A percentile compares a stretch with the other conserved stretches of the same genome.
These are phyloP conservation scores for Umbelopsis sp. DNA, from an alignment of 192 early-diverging fungal species.

Conservation along the genomic window DNA sequence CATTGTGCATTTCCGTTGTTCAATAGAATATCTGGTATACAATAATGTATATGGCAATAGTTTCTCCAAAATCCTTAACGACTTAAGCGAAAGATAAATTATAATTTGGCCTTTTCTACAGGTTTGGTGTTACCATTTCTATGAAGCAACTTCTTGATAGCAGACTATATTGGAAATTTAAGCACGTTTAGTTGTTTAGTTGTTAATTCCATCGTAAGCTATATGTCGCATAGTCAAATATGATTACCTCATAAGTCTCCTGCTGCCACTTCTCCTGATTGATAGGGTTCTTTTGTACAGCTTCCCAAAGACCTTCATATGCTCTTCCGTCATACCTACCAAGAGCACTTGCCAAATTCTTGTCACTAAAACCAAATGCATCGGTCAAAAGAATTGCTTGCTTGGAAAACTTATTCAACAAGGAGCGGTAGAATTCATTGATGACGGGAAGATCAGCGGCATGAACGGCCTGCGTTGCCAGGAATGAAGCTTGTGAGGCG, in stretches of 20 bases:
- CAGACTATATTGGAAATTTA: conserved; percentile 12
- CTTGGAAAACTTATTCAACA: conserved; percentile 55
- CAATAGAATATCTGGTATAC: too few relatives aligned
- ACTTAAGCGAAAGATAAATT: not conserved
- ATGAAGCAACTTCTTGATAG: conserved; percentile 23
- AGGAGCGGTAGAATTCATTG: conserved; percentile 15
- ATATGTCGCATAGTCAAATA: not conserved
- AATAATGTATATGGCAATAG: too few relatives aligned
- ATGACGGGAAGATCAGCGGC: conserved; percentile 40
- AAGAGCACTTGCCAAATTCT: conserved; percentile 67
- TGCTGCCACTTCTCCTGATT: conserved; percentile 23
- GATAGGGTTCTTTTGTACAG: conserved; percentile 35
- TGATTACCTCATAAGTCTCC: conserved; percentile 26
- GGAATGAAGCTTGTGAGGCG: conserved; percentile 42
- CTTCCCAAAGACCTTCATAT: conserved; percentile 64
- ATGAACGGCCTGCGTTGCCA: conserved; percentile 47
- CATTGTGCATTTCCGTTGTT: too few relatives aligned
- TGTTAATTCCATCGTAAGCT: too few relatives aligned
- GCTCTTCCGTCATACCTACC: conserved; percentile 69
- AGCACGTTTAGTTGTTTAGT: not conserved
- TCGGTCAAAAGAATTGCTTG: conserved; percentile 78
- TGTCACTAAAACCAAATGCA: conserved; percentile 70
- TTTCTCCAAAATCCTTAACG: too few relatives aligned
- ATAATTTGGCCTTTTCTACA: conserved; percentile 4
- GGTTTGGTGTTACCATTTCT: conserved; percentile 5